Base-by-base conservation (phyloP, 2,329 filamentous ascomycete genomes). In the Boeremia exigua region DNA sequence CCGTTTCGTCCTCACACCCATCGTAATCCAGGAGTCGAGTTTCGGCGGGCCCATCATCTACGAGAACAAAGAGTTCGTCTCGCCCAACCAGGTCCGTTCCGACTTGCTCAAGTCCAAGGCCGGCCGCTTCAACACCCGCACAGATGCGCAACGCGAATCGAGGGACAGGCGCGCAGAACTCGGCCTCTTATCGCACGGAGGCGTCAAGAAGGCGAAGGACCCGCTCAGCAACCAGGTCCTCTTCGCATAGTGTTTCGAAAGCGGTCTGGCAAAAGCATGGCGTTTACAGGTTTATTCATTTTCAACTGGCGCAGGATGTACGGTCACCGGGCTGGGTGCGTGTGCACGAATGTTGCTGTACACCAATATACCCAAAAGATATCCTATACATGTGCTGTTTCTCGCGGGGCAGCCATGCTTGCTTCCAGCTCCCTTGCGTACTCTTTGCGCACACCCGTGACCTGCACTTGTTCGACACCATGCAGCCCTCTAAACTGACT, bases 1-100 rank as follows among this genome's bases (percentile, higher is more conserved):
- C 0, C 86, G 95, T 40, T 94, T 97, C 66, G 92, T 97, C 28
- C 81, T 97, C 46, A 97, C 92, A 25, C 94, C 95, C 0, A 97
- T 97, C 63, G 88, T 98, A 54, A 96, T 98, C 64, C 87, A 96
- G 67, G 95, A 99, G 75, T 92, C 92, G 38, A 93, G 90, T 58
- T 98, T 99, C 67, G 94, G 94, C 49, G 95, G 95, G 0, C 94
- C 95, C 3, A 92, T 98, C 62, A 96, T 99, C 71, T 99, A 96
- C 79, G 92, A 98, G 82, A 98, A 98, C 81, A 95, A 92, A 82
- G 89, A 96, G 75, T 99, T 96, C 69, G 91, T 99, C 49, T 95
- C 90, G 65, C 95, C 95, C 9, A 99, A 99, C 84, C 91, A 97
- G 78, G 86, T 98, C 61, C 84, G 95, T 63, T 83, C 91, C 36